These are phyloP conservation scores for Tetrahymena malaccensis DNA, from an alignment of 73 alveolate species.

Conservation along the genomic window DNA sequence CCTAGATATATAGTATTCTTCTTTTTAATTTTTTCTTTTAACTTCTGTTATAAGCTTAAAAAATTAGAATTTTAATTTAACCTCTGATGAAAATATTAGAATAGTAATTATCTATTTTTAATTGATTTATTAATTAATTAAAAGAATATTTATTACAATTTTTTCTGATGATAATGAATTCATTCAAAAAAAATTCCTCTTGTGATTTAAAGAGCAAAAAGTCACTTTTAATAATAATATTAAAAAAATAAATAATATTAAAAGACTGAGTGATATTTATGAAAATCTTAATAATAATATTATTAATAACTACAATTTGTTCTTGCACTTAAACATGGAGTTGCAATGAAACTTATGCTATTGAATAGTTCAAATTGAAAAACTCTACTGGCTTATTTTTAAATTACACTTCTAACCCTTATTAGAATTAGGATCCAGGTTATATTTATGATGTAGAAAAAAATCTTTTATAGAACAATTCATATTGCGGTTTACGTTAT, in stretches of 20 bases:
- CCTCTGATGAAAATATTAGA: too few species aligned
- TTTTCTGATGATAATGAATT: too few species aligned
- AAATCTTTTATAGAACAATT: not conserved
- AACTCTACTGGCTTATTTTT: not conserved
- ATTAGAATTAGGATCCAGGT: not conserved
- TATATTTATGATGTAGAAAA: not conserved
- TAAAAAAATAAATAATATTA: not conserved
- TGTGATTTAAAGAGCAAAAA: too few species aligned
- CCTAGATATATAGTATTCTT: too few species aligned
- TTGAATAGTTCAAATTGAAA: not conserved
- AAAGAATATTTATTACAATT: too few species aligned
- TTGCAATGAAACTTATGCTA: not conserved
- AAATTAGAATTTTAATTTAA: too few species aligned
- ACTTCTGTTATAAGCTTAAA: too few species aligned
- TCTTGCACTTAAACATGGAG: not conserved
- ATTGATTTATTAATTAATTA: too few species aligned
- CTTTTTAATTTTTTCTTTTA: too few species aligned
- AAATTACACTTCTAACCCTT: not conserved
- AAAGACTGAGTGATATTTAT: not conserved
- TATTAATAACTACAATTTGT: not conserved
- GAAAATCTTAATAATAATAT: not conserved
- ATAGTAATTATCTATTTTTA: too few species aligned
- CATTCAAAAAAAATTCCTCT: not conserved
- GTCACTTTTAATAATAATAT: too few species aligned
- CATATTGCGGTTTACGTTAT: not conserved